phyloP scores from a whole-genome alignment of 2,329 filamentous ascomycete genomes.

The Cladorrhinum sp. region DNA sequence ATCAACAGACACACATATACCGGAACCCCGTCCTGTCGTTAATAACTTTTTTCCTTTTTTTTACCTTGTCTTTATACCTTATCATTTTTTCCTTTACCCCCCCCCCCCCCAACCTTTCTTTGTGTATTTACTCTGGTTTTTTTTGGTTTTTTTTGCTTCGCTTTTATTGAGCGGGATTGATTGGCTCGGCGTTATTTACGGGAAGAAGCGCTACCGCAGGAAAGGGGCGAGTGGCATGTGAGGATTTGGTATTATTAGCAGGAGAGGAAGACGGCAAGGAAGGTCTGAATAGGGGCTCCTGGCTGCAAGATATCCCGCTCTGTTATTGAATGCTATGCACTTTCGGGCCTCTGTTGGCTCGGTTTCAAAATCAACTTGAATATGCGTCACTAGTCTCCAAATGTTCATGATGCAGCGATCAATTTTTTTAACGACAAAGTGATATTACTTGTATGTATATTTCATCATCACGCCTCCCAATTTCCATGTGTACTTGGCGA shows the following conservation, averaged over 20 bases:
- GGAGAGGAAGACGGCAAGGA: background rate
- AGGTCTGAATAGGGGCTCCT: background rate
- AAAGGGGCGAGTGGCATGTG: background rate
- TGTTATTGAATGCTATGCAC: background rate
- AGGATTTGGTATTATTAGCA: background rate
- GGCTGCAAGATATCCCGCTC: background rate
- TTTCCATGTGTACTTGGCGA: background rate
- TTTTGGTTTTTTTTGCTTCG: background rate
- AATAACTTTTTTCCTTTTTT: conserved; percentile 3
- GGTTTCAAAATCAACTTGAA: no score
- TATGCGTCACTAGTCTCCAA: no score
- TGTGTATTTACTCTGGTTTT: background rate
- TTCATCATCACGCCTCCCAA: background rate
- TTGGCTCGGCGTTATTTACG: background rate
- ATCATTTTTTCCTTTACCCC: background rate
- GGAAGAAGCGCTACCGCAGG: background rate
- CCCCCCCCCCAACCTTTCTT: no score
- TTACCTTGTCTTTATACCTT: background rate
- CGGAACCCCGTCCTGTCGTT: background rate
- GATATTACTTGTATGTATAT: background rate
- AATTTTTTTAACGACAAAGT: background rate
- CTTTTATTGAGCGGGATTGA: background rate
- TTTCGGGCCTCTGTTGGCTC: no score
- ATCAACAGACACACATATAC: background rate
- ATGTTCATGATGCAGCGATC: background rate